Evolutionary conservation across 495 filamentous ascomycete species (phyloP).

Genomic region (Hypoxylon perforatum): DNA sequence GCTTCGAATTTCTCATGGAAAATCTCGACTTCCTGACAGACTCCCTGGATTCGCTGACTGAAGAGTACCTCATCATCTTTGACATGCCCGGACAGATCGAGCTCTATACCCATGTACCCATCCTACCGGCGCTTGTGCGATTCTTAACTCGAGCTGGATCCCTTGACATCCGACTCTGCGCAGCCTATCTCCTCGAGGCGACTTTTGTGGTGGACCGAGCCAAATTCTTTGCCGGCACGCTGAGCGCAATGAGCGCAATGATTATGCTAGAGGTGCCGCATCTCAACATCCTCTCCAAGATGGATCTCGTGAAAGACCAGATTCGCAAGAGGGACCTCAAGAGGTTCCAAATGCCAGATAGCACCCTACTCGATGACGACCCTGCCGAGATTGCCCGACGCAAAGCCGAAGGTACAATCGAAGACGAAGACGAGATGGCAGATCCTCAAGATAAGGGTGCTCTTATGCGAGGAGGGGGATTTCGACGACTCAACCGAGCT

Average conservation of each 20-base stretch:
- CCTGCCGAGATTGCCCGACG: conserved; percentile 60
- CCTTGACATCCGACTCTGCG: conserved; percentile 89
- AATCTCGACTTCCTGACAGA: conserved; percentile 96
- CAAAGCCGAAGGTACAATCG: conserved; percentile 49
- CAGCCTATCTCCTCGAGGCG: conserved; percentile 94
- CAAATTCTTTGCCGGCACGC: conserved; percentile 95
- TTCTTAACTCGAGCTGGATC: conserved; percentile 82
- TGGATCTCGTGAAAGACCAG: conserved; percentile 92
- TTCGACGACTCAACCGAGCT: conserved; percentile 81
- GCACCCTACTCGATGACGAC: conserved; percentile 78
- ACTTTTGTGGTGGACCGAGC: conserved; percentile 94
- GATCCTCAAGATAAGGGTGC: conserved; percentile 70
- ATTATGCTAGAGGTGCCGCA: conserved; percentile 97
- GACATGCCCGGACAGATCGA: conserved; percentile 99
- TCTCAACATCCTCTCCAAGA: conserved; percentile 89
- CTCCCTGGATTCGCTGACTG: conserved; percentile 83
- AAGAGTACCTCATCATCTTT: conserved; percentile 96
- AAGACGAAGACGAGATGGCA: conserved; percentile 52
- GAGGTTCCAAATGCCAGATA: conserved; percentile 86
- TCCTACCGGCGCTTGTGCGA: conserved; percentile 85
- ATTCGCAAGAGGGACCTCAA: conserved; percentile 85
- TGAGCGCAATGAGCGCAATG: conserved; percentile 98
- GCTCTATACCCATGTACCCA: conserved; percentile 95
- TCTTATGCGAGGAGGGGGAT: conserved; percentile 82
- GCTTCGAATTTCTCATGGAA: conserved; percentile 95